Conservation (phyloP, 148 eudicot species). For the Beta vulgaris region DNA sequence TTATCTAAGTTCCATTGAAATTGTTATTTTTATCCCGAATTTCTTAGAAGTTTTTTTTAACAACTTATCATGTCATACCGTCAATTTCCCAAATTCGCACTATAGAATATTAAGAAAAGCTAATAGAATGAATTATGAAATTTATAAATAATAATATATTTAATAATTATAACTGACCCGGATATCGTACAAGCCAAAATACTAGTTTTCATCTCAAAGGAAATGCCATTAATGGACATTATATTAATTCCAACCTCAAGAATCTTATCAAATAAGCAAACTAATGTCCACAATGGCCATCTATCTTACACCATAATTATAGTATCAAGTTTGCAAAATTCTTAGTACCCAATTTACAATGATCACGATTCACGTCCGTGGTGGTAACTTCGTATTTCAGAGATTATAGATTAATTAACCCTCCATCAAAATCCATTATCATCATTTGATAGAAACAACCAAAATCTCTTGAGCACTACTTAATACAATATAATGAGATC, state of each 20-base stretch:
- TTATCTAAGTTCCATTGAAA: too few relatives aligned
- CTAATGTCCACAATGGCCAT: neutral
- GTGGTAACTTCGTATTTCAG: neutral
- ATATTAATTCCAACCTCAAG: neutral
- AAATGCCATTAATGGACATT: too few relatives aligned
- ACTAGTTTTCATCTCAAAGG: too few relatives aligned
- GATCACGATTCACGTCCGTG: neutral
- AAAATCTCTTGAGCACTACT: slow-evolving; percentile 18
- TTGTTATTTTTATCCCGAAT: too few relatives aligned
- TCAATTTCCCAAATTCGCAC: too few relatives aligned
- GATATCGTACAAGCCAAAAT: too few relatives aligned
- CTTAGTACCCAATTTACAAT: neutral
- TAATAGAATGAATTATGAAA: too few relatives aligned
- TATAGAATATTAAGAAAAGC: too few relatives aligned
- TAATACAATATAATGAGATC: neutral
- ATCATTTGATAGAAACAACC: neutral
- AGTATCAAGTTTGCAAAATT: neutral
- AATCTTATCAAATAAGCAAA: neutral
- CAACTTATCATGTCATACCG: too few relatives aligned
- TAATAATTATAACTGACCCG: too few relatives aligned
- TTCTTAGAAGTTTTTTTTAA: too few relatives aligned
- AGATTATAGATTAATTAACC: neutral
- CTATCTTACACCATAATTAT: neutral
- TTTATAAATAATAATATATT: too few relatives aligned
- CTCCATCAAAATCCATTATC: neutral